Evolutionary conservation across 371 early-diverging fungal species (phyloP), one percentile per base, ranked within the genome.

Genomic region (Haplosporangium sp.): DNA sequence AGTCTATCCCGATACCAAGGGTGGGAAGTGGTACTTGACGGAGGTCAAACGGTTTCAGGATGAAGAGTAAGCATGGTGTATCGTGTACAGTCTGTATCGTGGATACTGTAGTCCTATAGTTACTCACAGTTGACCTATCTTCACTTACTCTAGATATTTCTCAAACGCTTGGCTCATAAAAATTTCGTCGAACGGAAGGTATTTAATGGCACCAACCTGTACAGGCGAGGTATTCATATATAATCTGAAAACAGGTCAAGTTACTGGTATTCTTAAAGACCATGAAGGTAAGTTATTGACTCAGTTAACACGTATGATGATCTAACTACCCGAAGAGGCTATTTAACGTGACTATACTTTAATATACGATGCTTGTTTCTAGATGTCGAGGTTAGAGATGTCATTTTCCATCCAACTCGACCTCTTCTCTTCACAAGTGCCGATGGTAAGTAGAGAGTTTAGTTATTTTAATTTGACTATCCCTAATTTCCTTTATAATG

Each of bases 111-210:
- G 27, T 27, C 27, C 27, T 27, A 27, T 27, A 27, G 27, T 27
- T 27, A 27, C 27, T 27, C 27, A 27, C 27, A 27, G 27, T 27
- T 27, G 27, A 27, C 27, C 27, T 27, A 27, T 27, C 27, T 27
- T 27, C 27, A 27, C 27, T 27, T 27, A 27, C 27, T 27, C 27
- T 67, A 94, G 92, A 61, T 94, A 97, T 69, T 87, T 92, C 72
- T 90, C 96, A 17, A 97, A 97, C 74, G 96, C 96, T 44, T 97
- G 97, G 97, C 85, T 96, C 9, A 93, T 95, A 45, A 94, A 95
- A 50, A 88, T 96, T 56, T 85, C 95, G 1, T 90, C 92, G 19
- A 96, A 96, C 72, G 96, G 96, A 4, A 86, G 96, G 34, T 95
- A 95, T 72, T 63, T 97, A 37, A 72, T 92, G 42, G 97, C 96